Conservation (phyloP, 352 stramenopile genomes). For the Pythium grandisporangium region DNA sequence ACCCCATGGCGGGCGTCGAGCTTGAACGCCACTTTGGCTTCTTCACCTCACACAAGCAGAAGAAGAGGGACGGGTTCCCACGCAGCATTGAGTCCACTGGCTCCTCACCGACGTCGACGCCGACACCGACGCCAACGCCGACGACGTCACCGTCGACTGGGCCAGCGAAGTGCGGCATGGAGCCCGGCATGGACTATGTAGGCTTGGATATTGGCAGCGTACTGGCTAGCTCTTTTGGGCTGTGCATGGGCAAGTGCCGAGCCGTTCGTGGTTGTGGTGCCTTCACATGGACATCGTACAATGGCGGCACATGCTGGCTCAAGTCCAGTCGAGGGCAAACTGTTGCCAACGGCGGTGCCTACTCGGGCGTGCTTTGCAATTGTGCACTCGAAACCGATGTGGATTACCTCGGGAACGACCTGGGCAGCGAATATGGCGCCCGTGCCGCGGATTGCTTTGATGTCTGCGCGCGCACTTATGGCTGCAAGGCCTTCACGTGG, state of each 20-base stretch:
- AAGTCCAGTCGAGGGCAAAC: conserved; percentile 4
- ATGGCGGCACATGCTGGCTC: conserved; percentile 14
- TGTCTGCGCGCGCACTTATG: no score
- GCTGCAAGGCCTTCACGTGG: conserved; percentile 6
- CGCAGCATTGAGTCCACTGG: background rate
- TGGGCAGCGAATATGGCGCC: background rate
- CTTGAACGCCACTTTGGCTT: conserved; percentile 23
- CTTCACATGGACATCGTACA: background rate
- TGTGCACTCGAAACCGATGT: background rate
- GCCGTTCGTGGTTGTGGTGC: background rate
- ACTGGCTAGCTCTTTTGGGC: background rate
- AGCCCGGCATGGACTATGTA: conserved; percentile 2
- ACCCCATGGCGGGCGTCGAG: conserved; percentile 6
- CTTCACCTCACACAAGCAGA: conserved; percentile 9
- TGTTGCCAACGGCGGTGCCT: background rate
- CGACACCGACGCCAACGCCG: conserved; percentile 1
- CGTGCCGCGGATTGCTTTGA: background rate
- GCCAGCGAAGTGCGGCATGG: background rate
- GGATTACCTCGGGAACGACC: conserved; percentile 1
- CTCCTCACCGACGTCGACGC: background rate
- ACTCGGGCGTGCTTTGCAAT: conserved; percentile 2
- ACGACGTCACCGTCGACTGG: background rate
- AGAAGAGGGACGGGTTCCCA: conserved; percentile 15
- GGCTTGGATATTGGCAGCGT: conserved; percentile 5
- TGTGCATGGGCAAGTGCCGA: conserved; percentile 5